Conservation (phyloP, 2,329 filamentous ascomycete species). For the Dendrostoma leiphaemia region DNA sequence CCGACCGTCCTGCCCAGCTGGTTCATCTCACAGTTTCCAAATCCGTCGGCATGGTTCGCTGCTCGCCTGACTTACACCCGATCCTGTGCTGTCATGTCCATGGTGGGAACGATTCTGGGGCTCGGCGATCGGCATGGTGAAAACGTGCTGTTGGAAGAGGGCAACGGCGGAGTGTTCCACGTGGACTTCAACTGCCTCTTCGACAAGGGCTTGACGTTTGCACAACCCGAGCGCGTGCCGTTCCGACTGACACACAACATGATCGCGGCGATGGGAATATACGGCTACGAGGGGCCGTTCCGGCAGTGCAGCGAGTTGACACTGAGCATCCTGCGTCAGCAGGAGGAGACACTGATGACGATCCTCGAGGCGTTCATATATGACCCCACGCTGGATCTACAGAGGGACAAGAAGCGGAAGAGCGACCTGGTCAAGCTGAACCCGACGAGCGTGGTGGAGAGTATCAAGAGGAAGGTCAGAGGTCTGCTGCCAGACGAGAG, state of each 20-base stretch:
- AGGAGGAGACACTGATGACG: slow-evolving; percentile 95
- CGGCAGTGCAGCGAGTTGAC: slow-evolving; percentile 88
- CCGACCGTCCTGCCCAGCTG: slow-evolving; percentile 85
- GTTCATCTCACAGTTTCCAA: slow-evolving; percentile 94
- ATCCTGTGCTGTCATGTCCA: slow-evolving; percentile 98
- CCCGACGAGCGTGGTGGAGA: slow-evolving; percentile 78
- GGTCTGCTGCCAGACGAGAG: slow-evolving; percentile 83
- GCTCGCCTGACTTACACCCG: slow-evolving; percentile 87
- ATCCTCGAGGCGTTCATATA: slow-evolving; percentile 96
- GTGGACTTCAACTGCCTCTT: slow-evolving; percentile 99
- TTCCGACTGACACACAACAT: slow-evolving; percentile 99
- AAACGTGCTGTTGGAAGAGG: slow-evolving; percentile 93
- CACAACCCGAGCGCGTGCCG: slow-evolving; percentile 90
- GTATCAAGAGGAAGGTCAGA: slow-evolving; percentile 80
- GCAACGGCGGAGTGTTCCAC: slow-evolving; percentile 90
- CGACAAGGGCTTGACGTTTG: slow-evolving; percentile 94
- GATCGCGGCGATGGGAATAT: slow-evolving; percentile 94
- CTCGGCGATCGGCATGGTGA: slow-evolving; percentile 95
- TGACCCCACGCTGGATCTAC: slow-evolving; percentile 91
- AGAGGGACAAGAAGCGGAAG: slow-evolving; percentile 66
- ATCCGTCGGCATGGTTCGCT: slow-evolving; percentile 88
- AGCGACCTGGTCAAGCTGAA: slow-evolving; percentile 46
- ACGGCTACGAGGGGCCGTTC: slow-evolving; percentile 92
- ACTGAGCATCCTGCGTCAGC: slow-evolving; percentile 77
- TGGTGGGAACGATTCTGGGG: slow-evolving; percentile 92